phyloP scores from a whole-genome alignment of 2,329 filamentous ascomycete species.

The Nannizzia gypsea region DNA sequence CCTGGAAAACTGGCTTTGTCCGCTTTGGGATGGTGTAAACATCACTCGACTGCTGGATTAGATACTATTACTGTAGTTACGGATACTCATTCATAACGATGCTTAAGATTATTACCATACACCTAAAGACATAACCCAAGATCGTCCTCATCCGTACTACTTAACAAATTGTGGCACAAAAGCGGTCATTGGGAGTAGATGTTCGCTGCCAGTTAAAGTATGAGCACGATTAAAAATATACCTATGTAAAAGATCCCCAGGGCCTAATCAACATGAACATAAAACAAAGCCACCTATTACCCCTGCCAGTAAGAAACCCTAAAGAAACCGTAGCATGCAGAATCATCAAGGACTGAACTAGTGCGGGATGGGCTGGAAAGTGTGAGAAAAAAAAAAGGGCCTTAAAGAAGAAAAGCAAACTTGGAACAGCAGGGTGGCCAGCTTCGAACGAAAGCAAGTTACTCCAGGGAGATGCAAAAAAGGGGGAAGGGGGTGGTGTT shows the following conservation, averaged over 20 bases:
- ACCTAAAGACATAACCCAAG: too few species aligned
- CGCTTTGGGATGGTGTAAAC: neutral
- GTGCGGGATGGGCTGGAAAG: neutral
- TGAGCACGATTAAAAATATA: neutral
- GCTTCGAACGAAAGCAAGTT: neutral
- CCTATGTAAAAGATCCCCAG: neutral
- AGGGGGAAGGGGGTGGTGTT: neutral
- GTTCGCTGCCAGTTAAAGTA: neutral
- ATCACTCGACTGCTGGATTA: neutral
- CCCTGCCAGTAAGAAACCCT: neutral
- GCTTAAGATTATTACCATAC: neutral
- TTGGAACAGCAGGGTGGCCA: neutral
- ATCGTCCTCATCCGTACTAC: too few species aligned
- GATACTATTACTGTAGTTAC: neutral
- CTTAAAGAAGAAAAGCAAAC: neutral
- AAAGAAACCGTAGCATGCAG: neutral
- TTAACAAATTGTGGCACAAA: neutral
- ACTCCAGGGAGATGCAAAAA: neutral
- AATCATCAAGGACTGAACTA: neutral
- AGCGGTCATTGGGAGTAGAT: neutral
- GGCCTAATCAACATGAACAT: neutral
- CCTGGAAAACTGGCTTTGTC: neutral
- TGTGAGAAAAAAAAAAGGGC: neutral
- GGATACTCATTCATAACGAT: too few species aligned
- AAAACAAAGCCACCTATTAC: neutral